Percentiles rank a stretch among this genome's conserved stretches.
phyloP scores from a whole-genome alignment of 1,284 basidiomycete species.

The Cerioporus squamosus region DNA sequence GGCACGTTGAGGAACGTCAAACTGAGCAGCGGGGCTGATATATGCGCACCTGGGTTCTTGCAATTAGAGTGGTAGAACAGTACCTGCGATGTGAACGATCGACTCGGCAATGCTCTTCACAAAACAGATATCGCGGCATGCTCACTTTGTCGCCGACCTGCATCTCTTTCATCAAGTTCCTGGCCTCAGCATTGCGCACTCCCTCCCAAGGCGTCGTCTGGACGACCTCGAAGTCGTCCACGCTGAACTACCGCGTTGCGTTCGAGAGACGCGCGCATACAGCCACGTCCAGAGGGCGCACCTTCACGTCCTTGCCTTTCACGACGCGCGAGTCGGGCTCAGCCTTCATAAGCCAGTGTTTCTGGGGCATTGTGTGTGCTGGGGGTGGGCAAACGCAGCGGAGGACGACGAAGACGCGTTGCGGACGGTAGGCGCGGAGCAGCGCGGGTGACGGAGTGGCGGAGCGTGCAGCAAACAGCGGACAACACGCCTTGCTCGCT shows the following conservation, averaged over 20 bases:
- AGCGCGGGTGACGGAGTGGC: slow-evolving; percentile 23
- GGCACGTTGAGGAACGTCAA: no score
- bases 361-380: slow-evolving; percentile 22
- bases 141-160: slow-evolving; percentile 77
- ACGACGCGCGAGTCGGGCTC: slow-evolving; percentile 88
- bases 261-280: slow-evolving; percentile 13
- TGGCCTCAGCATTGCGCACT: slow-evolving; percentile 89
- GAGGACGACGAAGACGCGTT: slow-evolving; percentile 11
- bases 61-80: slow-evolving; percentile 94
- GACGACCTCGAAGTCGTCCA: slow-evolving; percentile 85
- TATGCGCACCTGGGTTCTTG: slow-evolving; percentile 77
- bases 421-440: slow-evolving; percentile 14
- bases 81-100: slow-evolving; percentile 24
- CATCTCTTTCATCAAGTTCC: slow-evolving; percentile 94
- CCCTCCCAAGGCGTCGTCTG: slow-evolving; percentile 90
- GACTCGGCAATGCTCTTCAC: slow-evolving; percentile 6
- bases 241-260: slow-evolving; percentile 71
- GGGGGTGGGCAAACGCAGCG: slow-evolving; percentile 9
- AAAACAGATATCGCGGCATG: not conserved
- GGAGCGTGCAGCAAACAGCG: slow-evolving; percentile 34
- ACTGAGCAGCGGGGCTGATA: not conserved
- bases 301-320: slow-evolving; percentile 92
- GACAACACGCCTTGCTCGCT: slow-evolving; percentile 35
- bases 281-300: slow-evolving; percentile 30
- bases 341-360: slow-evolving; percentile 88